Evolutionary conservation across 2,329 filamentous ascomycete genomes (phyloP).

Genomic region (Proliferodiscus dingleyae): DNA sequence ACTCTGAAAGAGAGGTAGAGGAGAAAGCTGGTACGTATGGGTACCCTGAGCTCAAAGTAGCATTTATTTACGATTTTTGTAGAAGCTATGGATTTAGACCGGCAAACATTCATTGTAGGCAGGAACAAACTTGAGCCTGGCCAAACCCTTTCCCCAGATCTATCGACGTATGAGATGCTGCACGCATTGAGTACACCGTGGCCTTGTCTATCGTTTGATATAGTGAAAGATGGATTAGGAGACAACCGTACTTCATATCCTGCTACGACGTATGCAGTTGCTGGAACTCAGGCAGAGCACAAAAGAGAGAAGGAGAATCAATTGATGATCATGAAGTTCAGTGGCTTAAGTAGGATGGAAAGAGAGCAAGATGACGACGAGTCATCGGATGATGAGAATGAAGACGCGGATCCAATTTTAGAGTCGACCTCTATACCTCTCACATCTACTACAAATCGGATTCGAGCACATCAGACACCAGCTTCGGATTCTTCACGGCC

Average conservation of each 20-base stretch:
- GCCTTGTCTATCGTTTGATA: constrained; percentile 96
- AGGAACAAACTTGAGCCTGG: constrained; percentile 86
- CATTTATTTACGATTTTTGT: constrained; percentile 22
- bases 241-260: constrained; percentile 91
- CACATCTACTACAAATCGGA: constrained; percentile 85
- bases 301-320: constrained; percentile 78
- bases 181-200: constrained; percentile 91
- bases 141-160: constrained; percentile 85
- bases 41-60: constrained; percentile 8
- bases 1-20: constrained; percentile 87
- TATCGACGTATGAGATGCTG: constrained; percentile 96
- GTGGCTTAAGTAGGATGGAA: constrained; percentile 84
- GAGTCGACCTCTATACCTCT: constrained; percentile 88
- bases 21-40: constrained; percentile 61
- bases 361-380: constrained; percentile 61
- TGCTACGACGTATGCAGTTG: constrained; percentile 89
- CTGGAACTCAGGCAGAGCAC: constrained; percentile 85
- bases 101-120: constrained; percentile 92
- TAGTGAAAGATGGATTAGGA: constrained; percentile 79
- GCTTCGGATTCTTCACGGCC: constrained; percentile 64
- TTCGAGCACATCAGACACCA: constrained; percentile 78
- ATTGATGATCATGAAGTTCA: constrained; percentile 94
- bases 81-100: constrained; percentile 89
- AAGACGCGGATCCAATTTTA: constrained; percentile 77
- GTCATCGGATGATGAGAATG: constrained; percentile 68